Conservation (phyloP, 805 yeast genomes). For the Candida berthetii region DNA sequence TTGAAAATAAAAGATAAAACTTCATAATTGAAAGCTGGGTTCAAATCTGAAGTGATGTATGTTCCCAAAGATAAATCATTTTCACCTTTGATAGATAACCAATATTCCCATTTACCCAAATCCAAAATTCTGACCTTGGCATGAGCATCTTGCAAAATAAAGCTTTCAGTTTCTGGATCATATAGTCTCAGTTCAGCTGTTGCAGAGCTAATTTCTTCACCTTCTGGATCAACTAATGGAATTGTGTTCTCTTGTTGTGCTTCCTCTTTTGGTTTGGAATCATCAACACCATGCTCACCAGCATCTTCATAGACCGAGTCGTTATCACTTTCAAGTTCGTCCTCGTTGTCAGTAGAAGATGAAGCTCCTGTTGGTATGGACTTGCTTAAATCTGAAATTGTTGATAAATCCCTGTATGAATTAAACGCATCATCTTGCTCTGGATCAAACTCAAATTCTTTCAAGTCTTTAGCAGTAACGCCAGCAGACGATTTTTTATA, state of each 20-base stretch:
- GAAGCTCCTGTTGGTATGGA: conserved; percentile 8
- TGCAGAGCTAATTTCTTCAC: conserved; percentile 13
- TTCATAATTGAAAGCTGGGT: conserved; percentile 60
- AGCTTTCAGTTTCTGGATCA: conserved; percentile 44
- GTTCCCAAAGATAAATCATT: conserved; percentile 28
- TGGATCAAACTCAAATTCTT: conserved; percentile 47
- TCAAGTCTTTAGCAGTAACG: conserved; percentile 40
- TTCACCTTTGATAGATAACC: conserved; percentile 37
- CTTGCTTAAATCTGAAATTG: neutral
- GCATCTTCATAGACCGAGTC: conserved; percentile 25
- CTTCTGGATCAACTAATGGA: conserved; percentile 11
- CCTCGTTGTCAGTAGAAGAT: conserved; percentile 7
- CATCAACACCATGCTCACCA: conserved; percentile 19
- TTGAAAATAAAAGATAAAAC: conserved; percentile 60
- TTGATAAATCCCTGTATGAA: neutral
- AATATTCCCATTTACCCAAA: conserved; percentile 43
- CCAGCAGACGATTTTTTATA: conserved; percentile 47
- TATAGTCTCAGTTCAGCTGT: conserved; percentile 42
- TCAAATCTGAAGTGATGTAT: conserved; percentile 41
- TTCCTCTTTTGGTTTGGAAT: neutral
- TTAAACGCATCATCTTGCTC: conserved; percentile 14
- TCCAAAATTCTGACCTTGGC: conserved; percentile 35
- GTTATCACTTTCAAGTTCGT: conserved; percentile 20
- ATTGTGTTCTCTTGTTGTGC: neutral
- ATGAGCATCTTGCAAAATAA: conserved; percentile 32